A percentile compares a stretch with the other conserved stretches of the same genome.
Evolutionary conservation across 2,329 filamentous ascomycete species (phyloP).

Genomic region (Colletotrichum spaethianum): DNA sequence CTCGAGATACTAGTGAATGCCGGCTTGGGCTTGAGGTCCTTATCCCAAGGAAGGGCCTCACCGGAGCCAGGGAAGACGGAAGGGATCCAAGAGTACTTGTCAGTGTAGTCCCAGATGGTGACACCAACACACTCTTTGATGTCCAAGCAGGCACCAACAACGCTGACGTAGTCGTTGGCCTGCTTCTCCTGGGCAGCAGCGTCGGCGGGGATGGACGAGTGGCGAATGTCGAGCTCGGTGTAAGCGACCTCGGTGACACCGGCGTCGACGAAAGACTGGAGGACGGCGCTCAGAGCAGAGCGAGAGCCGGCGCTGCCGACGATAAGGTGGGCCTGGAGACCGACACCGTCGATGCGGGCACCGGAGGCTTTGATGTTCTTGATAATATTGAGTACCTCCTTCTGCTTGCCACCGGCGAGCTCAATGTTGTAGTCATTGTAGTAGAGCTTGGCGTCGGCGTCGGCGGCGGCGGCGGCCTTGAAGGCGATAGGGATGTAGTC

Average conservation of each 20-base stretch:
- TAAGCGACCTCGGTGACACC: slow-evolving; percentile 62
- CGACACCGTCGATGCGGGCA: slow-evolving; percentile 66
- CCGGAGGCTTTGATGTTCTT: slow-evolving; percentile 53
- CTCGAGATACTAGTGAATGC: slow-evolving; percentile 57
- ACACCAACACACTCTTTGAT: slow-evolving; percentile 53
- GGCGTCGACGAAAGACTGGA: slow-evolving; percentile 66
- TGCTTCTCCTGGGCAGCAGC: slow-evolving; percentile 58
- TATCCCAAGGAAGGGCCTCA: slow-evolving; percentile 55
- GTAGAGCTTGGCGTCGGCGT: slow-evolving; percentile 57
- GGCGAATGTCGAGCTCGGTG: slow-evolving; percentile 66
- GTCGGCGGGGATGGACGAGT: slow-evolving; percentile 58
- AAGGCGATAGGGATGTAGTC: slow-evolving; percentile 63
- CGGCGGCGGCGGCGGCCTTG: slow-evolving; percentile 57
- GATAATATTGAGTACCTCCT: slow-evolving; percentile 55
- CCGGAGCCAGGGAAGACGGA: slow-evolving; percentile 54
- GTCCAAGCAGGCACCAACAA: slow-evolving; percentile 51
- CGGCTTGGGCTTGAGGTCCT: slow-evolving; percentile 54
- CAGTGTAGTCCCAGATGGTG: slow-evolving; percentile 56
- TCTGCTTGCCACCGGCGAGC: slow-evolving; percentile 65
- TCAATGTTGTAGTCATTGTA: slow-evolving; percentile 65
- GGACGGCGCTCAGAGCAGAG: slow-evolving; percentile 57
- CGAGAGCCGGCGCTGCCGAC: slow-evolving; percentile 59
- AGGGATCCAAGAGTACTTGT: slow-evolving; percentile 58
- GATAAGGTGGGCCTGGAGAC: slow-evolving; percentile 65
- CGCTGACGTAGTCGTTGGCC: slow-evolving; percentile 58